These are phyloP conservation scores for Paspalum notatum DNA, from an alignment of 176 grass and related monocot species.

Conservation along the genomic window DNA sequence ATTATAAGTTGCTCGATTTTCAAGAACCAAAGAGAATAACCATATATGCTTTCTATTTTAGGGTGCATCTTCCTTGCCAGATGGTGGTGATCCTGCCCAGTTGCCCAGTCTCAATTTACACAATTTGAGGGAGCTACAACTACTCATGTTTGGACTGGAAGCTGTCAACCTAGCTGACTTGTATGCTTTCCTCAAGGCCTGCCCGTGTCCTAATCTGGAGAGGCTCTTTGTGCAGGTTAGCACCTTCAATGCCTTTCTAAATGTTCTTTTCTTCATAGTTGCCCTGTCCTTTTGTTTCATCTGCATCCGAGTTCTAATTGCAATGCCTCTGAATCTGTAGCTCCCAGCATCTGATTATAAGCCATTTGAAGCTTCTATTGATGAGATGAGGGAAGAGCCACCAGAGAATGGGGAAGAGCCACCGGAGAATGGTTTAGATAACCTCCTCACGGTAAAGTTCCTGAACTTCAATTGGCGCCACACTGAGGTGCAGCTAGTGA, in stretches of 20 bases:
- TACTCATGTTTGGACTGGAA: slow-evolving; percentile 55
- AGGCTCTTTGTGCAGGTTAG: slow-evolving; percentile 74
- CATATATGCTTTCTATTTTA: slow-evolving; percentile 25
- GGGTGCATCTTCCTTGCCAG: slow-evolving; percentile 30
- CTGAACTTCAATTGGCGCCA: not conserved
- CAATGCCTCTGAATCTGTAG: slow-evolving; percentile 25
- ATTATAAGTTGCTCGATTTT: not conserved
- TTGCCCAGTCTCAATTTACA: slow-evolving; percentile 30
- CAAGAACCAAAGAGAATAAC: not conserved
- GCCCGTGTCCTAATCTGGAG: slow-evolving; percentile 47
- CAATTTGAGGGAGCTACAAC: slow-evolving; percentile 55
- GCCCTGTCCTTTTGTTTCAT: not conserved
- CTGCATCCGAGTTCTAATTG: not conserved
- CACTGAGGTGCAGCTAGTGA: slow-evolving; percentile 19
- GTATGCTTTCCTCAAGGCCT: slow-evolving; percentile 54
- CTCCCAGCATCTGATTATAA: not conserved
- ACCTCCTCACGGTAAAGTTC: slow-evolving; percentile 27
- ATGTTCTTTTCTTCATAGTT: not conserved
- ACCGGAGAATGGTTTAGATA: not conserved
- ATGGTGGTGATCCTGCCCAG: not conserved
- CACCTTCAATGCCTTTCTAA: not conserved
- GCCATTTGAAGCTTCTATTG: not conserved
- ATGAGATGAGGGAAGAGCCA: not conserved
- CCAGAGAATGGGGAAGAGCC: not conserved
- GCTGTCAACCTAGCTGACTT: slow-evolving; percentile 48